These are phyloP conservation scores for Neofusicoccum sp. DNA, from an alignment of 2,329 filamentous ascomycete species.

Conservation along the genomic window DNA sequence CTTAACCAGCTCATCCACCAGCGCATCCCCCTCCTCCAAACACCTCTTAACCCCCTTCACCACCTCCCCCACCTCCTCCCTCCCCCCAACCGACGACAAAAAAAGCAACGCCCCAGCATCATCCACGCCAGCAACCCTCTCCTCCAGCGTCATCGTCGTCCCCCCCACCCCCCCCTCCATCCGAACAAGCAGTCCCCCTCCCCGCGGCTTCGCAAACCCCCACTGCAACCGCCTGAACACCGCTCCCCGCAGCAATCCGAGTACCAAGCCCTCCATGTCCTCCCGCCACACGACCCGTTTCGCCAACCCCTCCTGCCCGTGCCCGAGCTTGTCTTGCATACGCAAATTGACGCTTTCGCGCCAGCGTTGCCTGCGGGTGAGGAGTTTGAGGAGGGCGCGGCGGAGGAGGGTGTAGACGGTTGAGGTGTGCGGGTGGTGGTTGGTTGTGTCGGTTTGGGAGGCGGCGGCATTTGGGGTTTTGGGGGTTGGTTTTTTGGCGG, in stretches of 20 bases:
- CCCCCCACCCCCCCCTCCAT: not conserved
- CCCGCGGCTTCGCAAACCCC: conserved; percentile 26
- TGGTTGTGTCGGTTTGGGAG: not conserved
- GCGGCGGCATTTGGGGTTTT: too few species aligned
- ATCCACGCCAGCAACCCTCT: not conserved
- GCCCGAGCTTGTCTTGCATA: conserved; percentile 31
- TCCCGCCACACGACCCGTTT: conserved; percentile 43
- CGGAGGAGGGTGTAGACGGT: conserved; percentile 1
- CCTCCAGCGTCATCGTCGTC: not conserved
- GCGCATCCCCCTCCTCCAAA: not conserved
- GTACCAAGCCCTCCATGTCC: conserved; percentile 47
- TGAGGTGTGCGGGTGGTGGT: not conserved
- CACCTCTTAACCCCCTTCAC: not conserved
- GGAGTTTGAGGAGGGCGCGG: not conserved
- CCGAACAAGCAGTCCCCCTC: conserved; percentile 17
- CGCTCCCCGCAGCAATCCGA: conserved; percentile 37
- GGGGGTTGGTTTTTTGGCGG: not conserved
- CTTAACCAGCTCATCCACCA: not conserved
- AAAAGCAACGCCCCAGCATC: not conserved
- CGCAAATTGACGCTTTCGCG: conserved; percentile 24
- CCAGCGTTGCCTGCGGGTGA: conserved; percentile 22
- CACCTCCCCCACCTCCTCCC: not conserved
- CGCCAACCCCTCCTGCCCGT: conserved; percentile 25
- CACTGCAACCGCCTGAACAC: conserved; percentile 38
- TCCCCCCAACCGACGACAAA: not conserved